Evolutionary conservation across 2,329 filamentous ascomycete genomes (phyloP).

Genomic region (Phaeosphaeriaceae sp.): DNA sequence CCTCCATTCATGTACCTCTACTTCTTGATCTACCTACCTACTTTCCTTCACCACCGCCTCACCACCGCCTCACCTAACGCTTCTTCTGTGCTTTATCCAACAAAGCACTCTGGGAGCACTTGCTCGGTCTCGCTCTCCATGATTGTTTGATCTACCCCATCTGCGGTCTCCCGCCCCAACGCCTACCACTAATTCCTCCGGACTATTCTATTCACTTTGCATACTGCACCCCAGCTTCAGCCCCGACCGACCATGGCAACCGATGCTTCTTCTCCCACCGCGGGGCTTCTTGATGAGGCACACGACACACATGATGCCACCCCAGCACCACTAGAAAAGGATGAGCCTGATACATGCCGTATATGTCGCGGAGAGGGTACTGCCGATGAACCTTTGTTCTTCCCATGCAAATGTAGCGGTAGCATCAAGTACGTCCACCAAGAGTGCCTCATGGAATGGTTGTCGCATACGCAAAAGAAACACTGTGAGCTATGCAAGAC

Average conservation of each 20-base stretch:
- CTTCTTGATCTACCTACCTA: too few species aligned
- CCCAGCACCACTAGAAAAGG: constrained; percentile 32
- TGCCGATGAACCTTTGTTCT: constrained; percentile 84
- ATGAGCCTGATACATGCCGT: constrained; percentile 84
- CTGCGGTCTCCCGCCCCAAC: constrained; percentile 2
- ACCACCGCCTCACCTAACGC: too few species aligned
- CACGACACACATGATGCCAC: constrained; percentile 35
- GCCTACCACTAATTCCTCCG: constrained; percentile 1
- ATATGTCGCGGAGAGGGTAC: constrained; percentile 94
- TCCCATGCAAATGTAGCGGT: constrained; percentile 97
- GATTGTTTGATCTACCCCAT: constrained; percentile 7
- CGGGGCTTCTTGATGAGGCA: constrained; percentile 18
- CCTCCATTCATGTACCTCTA: too few species aligned
- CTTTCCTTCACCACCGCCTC: too few species aligned
- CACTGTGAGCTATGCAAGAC: constrained; percentile 99
- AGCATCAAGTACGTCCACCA: constrained; percentile 99
- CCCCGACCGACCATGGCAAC: constrained; percentile 28
- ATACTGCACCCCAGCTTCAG: constrained; percentile 2
- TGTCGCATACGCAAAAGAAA: constrained; percentile 98
- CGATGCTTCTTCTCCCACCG: constrained; percentile 20
- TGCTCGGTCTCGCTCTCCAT: constrained; percentile 3
- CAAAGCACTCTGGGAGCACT: not conserved
- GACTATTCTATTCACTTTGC: not conserved
- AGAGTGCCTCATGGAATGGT: constrained; percentile 97
- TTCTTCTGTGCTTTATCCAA: too few species aligned